phyloP scores from a whole-genome alignment of 306 rosid genomes.

The Canavalia ensiformis region DNA sequence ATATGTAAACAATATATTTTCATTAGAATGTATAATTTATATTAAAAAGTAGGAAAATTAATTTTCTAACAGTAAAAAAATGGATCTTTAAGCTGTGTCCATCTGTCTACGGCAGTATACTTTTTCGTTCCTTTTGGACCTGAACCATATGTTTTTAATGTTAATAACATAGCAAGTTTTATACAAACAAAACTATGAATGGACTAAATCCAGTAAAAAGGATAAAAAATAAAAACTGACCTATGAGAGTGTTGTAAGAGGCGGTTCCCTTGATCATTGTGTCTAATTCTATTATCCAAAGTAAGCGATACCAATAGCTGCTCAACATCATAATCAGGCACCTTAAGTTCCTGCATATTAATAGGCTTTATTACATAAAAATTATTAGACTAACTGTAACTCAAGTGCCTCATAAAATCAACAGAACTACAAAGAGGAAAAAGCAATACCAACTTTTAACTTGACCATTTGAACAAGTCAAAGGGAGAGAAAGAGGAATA shows the following conservation, averaged over 20 bases:
- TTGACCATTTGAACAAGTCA: not conserved
- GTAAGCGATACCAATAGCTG: conserved; percentile 69
- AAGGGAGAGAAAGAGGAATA: not conserved
- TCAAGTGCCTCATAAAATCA: not conserved
- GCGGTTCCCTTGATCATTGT: conserved; percentile 93
- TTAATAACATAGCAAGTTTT: conserved; percentile 27
- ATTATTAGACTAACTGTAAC: not conserved
- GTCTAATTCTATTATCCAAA: conserved; percentile 90
- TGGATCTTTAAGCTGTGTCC: conserved; percentile 63
- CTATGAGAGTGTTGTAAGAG: conserved; percentile 89
- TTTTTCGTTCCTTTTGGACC: conserved; percentile 96
- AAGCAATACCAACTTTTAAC: not conserved
- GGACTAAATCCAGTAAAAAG: conserved; percentile 4
- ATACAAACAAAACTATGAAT: not conserved
- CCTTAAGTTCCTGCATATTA: conserved; percentile 62
- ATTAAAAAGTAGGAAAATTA: no score
- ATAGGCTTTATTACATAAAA: conserved; percentile 24
- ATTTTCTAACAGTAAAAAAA: no score
- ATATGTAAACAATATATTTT: no score
- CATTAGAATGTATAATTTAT: no score
- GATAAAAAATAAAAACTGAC: conserved; percentile 41
- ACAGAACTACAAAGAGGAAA: conserved; percentile 21
- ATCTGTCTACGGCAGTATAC: conserved; percentile 85
- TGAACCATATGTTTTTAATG: conserved; percentile 47
- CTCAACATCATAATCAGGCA: conserved; percentile 68